A percentile compares a stretch with the other conserved stretches of the same genome.
Conservation (phyloP, 192 early-diverging fungal genomes). For the Coemansia reversa region DNA sequence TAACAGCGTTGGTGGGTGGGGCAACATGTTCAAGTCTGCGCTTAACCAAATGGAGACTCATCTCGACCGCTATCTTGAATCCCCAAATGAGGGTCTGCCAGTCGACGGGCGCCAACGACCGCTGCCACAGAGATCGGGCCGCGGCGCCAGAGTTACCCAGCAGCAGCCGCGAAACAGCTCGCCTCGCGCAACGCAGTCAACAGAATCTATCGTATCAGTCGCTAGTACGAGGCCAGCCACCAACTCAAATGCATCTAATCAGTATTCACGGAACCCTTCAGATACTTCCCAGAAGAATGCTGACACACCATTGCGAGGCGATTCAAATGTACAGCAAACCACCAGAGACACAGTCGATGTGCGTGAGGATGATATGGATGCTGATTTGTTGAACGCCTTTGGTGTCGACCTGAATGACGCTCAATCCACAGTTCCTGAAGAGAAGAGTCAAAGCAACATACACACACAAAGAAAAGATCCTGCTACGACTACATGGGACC, state of each 20-base stretch:
- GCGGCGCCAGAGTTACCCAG: too few relatives aligned
- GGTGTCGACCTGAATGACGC: constrained; percentile 53
- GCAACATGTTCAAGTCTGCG: constrained; percentile 71
- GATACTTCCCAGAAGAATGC: too few relatives aligned
- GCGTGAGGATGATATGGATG: constrained; percentile 31
- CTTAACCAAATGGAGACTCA: constrained; percentile 73
- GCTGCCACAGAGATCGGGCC: constrained; percentile 1
- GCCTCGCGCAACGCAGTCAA: too few relatives aligned
- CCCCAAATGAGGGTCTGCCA: constrained; percentile 43
- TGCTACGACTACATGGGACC: constrained; percentile 10
- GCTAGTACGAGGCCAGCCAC: too few relatives aligned
- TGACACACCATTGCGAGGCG: too few relatives aligned
- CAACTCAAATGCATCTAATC: too few relatives aligned
- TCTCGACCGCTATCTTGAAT: constrained; percentile 72
- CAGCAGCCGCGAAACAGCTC: too few relatives aligned
- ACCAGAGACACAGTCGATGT: neutral
- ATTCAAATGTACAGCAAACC: neutral
- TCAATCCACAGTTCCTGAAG: neutral
- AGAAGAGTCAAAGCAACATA: neutral
- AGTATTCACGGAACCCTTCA: too few relatives aligned
- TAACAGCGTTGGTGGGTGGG: constrained; percentile 50
- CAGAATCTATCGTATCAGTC: too few relatives aligned
- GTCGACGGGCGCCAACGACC: constrained; percentile 6
- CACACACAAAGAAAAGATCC: neutral
- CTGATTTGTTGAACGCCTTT: constrained; percentile 51